A percentile compares a stretch with the other conserved stretches of the same genome.
Evolutionary conservation across 768 basidiomycete genomes (phyloP).

Genomic region (Multifurca ochricompacta): DNA sequence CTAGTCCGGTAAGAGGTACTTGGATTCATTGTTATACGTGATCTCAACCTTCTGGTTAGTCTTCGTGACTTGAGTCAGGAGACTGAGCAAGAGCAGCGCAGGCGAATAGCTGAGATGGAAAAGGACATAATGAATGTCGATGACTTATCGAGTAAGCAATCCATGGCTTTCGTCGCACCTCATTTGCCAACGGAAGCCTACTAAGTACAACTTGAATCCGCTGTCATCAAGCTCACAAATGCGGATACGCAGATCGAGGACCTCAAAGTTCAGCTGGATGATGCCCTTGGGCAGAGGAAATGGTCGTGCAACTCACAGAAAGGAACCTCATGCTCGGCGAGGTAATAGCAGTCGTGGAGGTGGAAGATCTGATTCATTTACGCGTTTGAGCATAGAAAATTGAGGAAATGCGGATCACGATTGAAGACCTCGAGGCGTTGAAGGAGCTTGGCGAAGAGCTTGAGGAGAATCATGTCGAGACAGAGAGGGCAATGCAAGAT

Average conservation of each 20-base stretch:
- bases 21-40: neutral
- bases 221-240: constrained; percentile 73
- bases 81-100: constrained; percentile 76
- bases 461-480: constrained; percentile 92
- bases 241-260: constrained; percentile 92
- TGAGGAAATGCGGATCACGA: constrained; percentile 93
- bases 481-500: constrained; percentile 83
- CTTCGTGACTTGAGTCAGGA: constrained; percentile 85
- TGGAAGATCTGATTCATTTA: neutral
- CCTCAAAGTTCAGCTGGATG: constrained; percentile 89
- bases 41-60: constrained; percentile 32
- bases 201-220: constrained; percentile 70
- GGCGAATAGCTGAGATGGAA: constrained; percentile 81
- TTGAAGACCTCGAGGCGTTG: constrained; percentile 93
- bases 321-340: constrained; percentile 88
- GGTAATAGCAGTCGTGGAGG: constrained; percentile 34
- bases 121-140: constrained; percentile 73
- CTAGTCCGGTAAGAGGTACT: constrained; percentile 58
- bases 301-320: constrained; percentile 92
- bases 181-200: neutral
- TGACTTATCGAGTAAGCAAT: constrained; percentile 63
- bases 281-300: constrained; percentile 94
- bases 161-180: constrained; percentile 5
- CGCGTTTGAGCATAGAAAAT: constrained; percentile 57
- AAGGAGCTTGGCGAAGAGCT: constrained; percentile 96